Percentiles rank a stretch among this genome's conserved stretches.
These are phyloP conservation scores for Physcomitrellopsis africana DNA, from an alignment of 225 moss, liverwort and hornwort genomes.

Conservation along the genomic window DNA sequence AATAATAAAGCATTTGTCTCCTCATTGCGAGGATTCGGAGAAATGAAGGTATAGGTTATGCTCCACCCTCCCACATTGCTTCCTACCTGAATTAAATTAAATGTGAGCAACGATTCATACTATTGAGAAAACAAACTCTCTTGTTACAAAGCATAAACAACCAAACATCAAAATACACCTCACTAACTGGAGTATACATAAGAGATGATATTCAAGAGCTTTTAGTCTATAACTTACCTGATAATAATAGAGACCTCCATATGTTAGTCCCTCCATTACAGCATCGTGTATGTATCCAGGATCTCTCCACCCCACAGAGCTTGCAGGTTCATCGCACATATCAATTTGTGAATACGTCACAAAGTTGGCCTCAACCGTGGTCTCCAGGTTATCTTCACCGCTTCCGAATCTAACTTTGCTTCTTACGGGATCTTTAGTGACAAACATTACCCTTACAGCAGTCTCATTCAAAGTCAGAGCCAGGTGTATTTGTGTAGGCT, in stretches of 20 bases:
- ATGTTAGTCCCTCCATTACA: slow-evolving; percentile 37
- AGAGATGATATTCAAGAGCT: background rate
- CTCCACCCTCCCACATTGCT: slow-evolving; percentile 68
- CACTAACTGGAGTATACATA: no score
- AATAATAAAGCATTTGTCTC: slow-evolving; percentile 65
- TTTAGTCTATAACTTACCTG: slow-evolving; percentile 28
- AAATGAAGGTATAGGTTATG: slow-evolving; percentile 51
- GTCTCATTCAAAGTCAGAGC: slow-evolving; percentile 43
- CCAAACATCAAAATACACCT: background rate
- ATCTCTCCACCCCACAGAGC: slow-evolving; percentile 59
- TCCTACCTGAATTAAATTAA: slow-evolving; percentile 48
- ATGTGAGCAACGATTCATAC: no score
- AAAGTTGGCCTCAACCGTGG: slow-evolving; percentile 22
- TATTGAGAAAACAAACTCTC: no score
- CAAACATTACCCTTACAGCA: slow-evolving; percentile 68
- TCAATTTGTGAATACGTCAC: slow-evolving; percentile 46
- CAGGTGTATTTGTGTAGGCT: slow-evolving; percentile 73
- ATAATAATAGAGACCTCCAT: slow-evolving; percentile 56
- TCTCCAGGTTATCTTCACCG: slow-evolving; percentile 24
- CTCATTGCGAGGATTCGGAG: slow-evolving; percentile 30
- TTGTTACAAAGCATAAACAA: no score
- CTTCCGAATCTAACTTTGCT: slow-evolving; percentile 51
- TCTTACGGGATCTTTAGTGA: slow-evolving; percentile 44
- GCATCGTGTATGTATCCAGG: slow-evolving; percentile 62
- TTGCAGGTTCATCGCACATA: slow-evolving; percentile 66